These are phyloP conservation scores for Xylaria bambusicola DNA, from an alignment of 495 filamentous ascomycete species.

Conservation along the genomic window DNA sequence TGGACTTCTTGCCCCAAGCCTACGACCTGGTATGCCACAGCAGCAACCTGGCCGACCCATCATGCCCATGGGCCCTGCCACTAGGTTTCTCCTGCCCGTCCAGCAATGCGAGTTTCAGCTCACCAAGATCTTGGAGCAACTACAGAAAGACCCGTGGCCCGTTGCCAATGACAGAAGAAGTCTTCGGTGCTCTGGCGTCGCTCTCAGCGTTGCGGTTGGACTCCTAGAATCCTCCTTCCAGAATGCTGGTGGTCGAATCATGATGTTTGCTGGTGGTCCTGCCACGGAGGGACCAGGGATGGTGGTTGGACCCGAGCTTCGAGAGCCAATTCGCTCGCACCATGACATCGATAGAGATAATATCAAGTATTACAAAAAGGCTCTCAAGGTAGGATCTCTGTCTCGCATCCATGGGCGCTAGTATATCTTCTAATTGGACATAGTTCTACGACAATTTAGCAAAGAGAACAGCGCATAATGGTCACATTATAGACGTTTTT, in stretches of 20 bases:
- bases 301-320: constrained; percentile 95
- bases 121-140: constrained; percentile 92
- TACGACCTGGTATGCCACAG: constrained; percentile 77
- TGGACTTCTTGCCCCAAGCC: constrained; percentile 66
- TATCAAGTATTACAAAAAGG: constrained; percentile 99
- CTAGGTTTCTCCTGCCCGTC: constrained; percentile 91
- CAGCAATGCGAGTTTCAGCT: constrained; percentile 98
- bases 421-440: constrained; percentile 33
- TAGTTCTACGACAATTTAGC: constrained; percentile 97
- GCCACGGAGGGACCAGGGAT: constrained; percentile 95
- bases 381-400: constrained; percentile 70
- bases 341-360: constrained; percentile 99
- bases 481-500: constrained; percentile 97
- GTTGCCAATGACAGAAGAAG: constrained; percentile 92
- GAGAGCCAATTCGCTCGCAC: constrained; percentile 96
- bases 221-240: constrained; percentile 93
- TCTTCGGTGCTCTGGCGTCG: constrained; percentile 92
- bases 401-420: not conserved
- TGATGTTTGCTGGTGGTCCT: constrained; percentile 95
- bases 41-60: constrained; percentile 69
- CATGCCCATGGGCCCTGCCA: constrained; percentile 74
- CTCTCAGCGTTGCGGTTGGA: constrained; percentile 90
- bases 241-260: constrained; percentile 91
- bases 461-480: constrained; percentile 95
- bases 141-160: constrained; percentile 98